Evolutionary conservation across 345 rosid genomes (phyloP).

Genomic region (Hypericum androsaemum): DNA sequence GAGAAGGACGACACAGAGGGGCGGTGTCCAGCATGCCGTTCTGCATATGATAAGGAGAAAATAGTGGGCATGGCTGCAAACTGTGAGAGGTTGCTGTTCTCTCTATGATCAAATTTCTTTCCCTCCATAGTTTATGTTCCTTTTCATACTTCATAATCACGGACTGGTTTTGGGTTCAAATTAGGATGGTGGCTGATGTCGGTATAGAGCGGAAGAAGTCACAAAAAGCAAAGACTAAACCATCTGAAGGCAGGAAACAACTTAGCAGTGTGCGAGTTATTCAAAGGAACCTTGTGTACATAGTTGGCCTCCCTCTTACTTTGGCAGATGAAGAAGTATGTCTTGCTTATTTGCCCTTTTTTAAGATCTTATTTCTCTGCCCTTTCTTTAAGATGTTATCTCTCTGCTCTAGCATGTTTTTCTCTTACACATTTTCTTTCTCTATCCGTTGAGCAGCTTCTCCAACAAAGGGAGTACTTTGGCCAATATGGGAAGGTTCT

Average conservation of each 20-base stretch:
- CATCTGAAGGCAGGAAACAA: conserved; percentile 68
- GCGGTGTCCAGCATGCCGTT: conserved; percentile 89
- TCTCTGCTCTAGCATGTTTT: neutral
- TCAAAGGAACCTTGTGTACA: conserved; percentile 80
- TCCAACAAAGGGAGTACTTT: conserved; percentile 66
- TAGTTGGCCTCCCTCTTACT: conserved; percentile 80
- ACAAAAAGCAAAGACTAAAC: conserved; percentile 53
- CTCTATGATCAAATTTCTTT: neutral
- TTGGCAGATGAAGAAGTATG: conserved; percentile 85
- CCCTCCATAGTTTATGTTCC: neutral
- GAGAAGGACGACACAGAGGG: conserved; percentile 85
- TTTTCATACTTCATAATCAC: neutral
- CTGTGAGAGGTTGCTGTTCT: conserved; percentile 51
- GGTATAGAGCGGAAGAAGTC: conserved; percentile 41
- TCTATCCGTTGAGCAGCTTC: conserved; percentile 42
- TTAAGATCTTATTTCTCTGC: neutral
- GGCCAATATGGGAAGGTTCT: conserved; percentile 87
- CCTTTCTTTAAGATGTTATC: neutral
- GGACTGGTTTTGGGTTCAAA: neutral
- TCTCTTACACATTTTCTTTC: neutral
- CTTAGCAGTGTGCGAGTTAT: conserved; percentile 74
- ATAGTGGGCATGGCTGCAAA: conserved; percentile 70
- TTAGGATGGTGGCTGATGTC: conserved; percentile 32
- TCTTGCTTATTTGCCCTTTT: neutral
- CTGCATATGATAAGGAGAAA: conserved; percentile 83